Evolutionary conservation across 164 flowering plant species (phyloP), one percentile per base, ranked within the genome.

Genomic region (Santalum album): DNA sequence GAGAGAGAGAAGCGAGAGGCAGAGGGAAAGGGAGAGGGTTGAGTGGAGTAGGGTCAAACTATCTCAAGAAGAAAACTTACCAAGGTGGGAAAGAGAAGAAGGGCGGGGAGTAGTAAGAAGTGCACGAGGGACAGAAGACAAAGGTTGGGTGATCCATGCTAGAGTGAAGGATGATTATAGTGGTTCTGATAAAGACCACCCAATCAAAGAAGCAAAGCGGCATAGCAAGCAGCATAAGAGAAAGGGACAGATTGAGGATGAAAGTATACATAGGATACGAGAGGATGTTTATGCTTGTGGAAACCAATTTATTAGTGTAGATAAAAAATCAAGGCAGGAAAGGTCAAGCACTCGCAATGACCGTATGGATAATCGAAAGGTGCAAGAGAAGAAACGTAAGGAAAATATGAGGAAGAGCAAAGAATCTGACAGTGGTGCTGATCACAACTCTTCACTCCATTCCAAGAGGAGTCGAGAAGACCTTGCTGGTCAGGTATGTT

Each of bases 71-170:
- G 96, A 78, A 50, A 61, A 48, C 60, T 27, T 66, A 19, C 50
- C 78, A 19, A 81, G 66, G 58, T 67, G 84, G 54, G 87, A 89
- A 29, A 81, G 84, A 74, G 90, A 79, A 59, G 95, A 77, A 55
- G 75, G 69, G 36, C 67, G 87, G 53, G 74, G 65, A 44, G 40
- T 73, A 35, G 44, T 62, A 19, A 79, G 80, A 62, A 67, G 80
- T 71, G 80, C 71, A 2, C 75, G 87, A 38, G 75, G 62, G 60
- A 51, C 63, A 23, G 97, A 84, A 45, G 98, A 83, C 19, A 82
- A 75, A 69, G 43, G 66, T 46, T 67, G 83, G 89, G 63, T 48
- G 21, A 70, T 74, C 63, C 79, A 72, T 65, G 59, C 68, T 15
- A 75, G 85, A 65, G 62, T 54, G 12, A 84, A 74, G 62, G 90